Base-by-base conservation (phyloP, 2,329 filamentous ascomycete species). In the Talaromyces amestolkiae region DNA sequence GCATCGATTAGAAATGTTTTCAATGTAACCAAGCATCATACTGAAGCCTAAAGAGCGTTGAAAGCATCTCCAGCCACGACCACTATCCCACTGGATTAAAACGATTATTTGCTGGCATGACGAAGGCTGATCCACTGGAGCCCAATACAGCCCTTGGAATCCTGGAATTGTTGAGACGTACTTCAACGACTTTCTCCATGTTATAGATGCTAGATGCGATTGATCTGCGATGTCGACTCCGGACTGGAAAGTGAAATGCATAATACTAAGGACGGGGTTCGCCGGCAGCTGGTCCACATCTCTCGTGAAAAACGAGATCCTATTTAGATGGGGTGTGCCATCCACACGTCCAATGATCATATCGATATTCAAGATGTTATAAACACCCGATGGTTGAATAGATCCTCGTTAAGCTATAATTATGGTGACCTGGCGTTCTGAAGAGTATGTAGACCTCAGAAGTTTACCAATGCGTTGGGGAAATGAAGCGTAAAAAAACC, bases 131-230 rank as follows among this genome's bases (percentile, higher is more conserved):
- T 61, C 27, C 27, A 61, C 41, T 11, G 27, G 27, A 33, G 13
- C 58, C 58, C 58, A 61, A 61, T 61, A 43, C n/a, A 61, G 45
- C 27, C 41, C 31, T 49, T 61, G 58, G 33, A 61, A 61, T 15
- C 58, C 58, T 33, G 58, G 58, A 27, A 61, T 61, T 24, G 43
- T 61, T 27, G 58, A 61, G 39, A 61, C 39, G 45, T 47, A 61
- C 17, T 47, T 43, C 17, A 61, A 43, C 19, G 58, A 61, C 22
- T 43, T 31, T n/a, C 27, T 17, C 58, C 58, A 61, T 3, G 33
- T 27, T 19, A 31, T 27, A 22, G 58, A 61, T 49, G 41, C 58
- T 15, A 43, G 43, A 27, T 61, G 58, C 27, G 58, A 61, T 35
- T 41, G 41, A 17, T 61, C 58, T 51, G 58, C 43, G 22, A 61